Conservation (phyloP, 2,329 filamentous ascomycete genomes). For the Hypoxylon sp. region DNA sequence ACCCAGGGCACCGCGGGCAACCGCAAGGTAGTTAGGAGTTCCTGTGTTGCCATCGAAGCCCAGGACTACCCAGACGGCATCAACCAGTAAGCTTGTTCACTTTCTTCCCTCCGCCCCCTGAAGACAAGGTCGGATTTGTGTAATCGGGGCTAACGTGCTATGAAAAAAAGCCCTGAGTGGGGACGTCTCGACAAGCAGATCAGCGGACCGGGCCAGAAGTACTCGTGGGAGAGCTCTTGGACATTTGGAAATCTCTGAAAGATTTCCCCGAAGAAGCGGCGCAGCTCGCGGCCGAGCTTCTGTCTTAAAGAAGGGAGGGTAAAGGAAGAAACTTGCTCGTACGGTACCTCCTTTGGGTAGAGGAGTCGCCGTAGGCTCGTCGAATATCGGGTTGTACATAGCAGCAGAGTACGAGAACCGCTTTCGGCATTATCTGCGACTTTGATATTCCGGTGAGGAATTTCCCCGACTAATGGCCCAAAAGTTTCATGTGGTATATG, state of each 20-base stretch:
- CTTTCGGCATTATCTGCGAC: conserved; percentile 2
- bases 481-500: neutral
- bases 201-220: conserved; percentile 55
- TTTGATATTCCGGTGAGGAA: conserved; percentile 12
- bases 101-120: neutral
- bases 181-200: conserved; percentile 56
- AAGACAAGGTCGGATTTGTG: conserved; percentile 3
- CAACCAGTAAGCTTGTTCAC: conserved; percentile 69
- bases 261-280: neutral
- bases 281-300: neutral
- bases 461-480: neutral
- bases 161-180: conserved; percentile 57
- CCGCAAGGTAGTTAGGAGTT: conserved; percentile 67
- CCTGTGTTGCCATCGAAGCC: conserved; percentile 80
- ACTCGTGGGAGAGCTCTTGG: conserved; percentile 60
- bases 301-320: neutral
- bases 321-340: conserved; percentile 3
- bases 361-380: neutral
- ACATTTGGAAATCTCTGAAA: conserved; percentile 52
- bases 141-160: conserved; percentile 35
- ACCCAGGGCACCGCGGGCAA: conserved; percentile 65
- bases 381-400: conserved; percentile 29
- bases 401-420: conserved; percentile 1
- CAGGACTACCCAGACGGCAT: conserved; percentile 83
- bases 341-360: neutral